Evolutionary conservation across 768 basidiomycete genomes (phyloP).

Genomic region (Tephrocybe sp.): DNA sequence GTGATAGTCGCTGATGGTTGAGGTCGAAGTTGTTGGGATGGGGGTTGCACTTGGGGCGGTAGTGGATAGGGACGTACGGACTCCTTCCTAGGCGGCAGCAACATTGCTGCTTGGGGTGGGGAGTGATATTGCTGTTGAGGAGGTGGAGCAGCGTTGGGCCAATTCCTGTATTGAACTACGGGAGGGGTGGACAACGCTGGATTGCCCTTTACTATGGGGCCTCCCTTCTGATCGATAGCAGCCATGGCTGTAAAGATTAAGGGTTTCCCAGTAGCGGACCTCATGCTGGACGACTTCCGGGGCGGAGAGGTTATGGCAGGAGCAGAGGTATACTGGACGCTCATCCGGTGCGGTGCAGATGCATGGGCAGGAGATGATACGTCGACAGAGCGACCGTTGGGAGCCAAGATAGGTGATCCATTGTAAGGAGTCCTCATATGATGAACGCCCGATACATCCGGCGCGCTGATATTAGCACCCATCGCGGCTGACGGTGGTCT

Average conservation of each 20-base stretch:
- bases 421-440: background rate
- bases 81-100: constrained; percentile 5
- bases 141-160: background rate
- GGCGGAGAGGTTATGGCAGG: constrained; percentile 15
- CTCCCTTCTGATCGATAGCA: constrained; percentile 21
- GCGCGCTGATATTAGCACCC: constrained; percentile 10
- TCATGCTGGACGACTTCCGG: constrained; percentile 25
- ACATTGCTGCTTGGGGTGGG: background rate
- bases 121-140: constrained; percentile 5
- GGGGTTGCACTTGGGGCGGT: background rate
- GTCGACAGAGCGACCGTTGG: background rate
- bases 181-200: background rate
- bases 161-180: background rate
- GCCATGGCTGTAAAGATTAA: constrained; percentile 65
- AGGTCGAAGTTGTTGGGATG: background rate
- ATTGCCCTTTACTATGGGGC: background rate
- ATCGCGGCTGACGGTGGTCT: constrained; percentile 5
- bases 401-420: background rate
- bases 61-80: constrained; percentile 1
- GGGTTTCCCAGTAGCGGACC: constrained; percentile 42
- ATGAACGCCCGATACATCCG: constrained; percentile 4
- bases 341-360: constrained; percentile 5
- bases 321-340: constrained; percentile 5
- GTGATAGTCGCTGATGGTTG: background rate
- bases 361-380: constrained; percentile 5